Evolutionary conservation across 73 alveolate genomes (phyloP).

Genomic region (Paramecium octaurelia): DNA sequence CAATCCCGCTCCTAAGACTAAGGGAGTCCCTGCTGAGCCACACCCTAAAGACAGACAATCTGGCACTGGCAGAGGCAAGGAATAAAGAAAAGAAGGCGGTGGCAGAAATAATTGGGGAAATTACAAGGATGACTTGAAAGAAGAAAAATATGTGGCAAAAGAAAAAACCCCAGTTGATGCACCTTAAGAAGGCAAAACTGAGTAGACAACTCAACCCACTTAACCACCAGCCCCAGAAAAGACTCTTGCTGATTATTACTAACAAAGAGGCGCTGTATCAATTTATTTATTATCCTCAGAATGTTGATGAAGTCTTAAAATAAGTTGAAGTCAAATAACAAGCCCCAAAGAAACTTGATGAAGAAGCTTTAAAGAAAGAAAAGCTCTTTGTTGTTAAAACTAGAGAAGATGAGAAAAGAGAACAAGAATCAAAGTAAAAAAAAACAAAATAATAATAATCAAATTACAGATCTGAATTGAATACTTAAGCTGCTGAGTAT

Average conservation of each 20-base stretch:
- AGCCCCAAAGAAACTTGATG: not conserved
- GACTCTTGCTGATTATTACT: constrained; percentile 31
- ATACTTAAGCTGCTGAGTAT: not conserved
- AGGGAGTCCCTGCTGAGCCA: constrained; percentile 49
- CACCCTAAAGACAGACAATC: constrained; percentile 68
- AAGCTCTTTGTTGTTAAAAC: constrained; percentile 3
- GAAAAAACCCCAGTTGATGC: not conserved
- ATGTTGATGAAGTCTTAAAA: constrained; percentile 6
- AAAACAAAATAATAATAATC: not conserved
- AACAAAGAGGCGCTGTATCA: constrained; percentile 16
- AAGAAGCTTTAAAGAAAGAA: constrained; percentile 18
- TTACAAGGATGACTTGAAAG: constrained; percentile 45
- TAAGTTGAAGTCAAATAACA: not conserved
- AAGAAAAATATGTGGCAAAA: constrained; percentile 18
- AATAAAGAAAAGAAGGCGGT: constrained; percentile 52
- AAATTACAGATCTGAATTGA: not conserved
- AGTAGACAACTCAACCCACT: not conserved
- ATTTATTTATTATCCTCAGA: not conserved
- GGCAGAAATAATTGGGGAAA: constrained; percentile 67
- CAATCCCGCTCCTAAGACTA: not conserved
- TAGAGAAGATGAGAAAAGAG: constrained; percentile 34
- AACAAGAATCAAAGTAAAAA: constrained; percentile 13
- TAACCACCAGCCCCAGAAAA: constrained; percentile 5
- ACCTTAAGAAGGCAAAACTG: not conserved
- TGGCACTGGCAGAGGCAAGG: constrained; percentile 72